Evolutionary conservation across 2,329 filamentous ascomycete species (phyloP).

Genomic region (Stagonosporopsis chrysanthemi): DNA sequence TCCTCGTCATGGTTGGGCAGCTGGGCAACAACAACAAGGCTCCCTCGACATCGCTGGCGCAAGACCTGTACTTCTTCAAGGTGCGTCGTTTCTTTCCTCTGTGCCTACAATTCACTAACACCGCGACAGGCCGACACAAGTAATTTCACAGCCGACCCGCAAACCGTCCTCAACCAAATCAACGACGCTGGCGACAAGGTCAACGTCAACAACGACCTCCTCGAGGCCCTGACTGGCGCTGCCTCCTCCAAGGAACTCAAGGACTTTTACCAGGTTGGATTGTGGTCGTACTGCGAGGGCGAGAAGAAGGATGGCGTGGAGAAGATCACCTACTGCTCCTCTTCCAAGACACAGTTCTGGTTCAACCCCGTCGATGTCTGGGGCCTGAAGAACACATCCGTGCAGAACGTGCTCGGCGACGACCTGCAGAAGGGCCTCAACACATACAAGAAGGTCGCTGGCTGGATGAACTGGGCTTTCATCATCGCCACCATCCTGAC

Average conservation of each 20-base stretch:
- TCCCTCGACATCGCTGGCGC: slow-evolving; percentile 53
- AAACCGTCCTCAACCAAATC: slow-evolving; percentile 44
- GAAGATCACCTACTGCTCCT: slow-evolving; percentile 68
- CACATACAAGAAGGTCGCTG: slow-evolving; percentile 74
- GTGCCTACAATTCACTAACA: slow-evolving; percentile 22
- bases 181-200: slow-evolving; percentile 36
- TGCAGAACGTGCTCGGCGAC: slow-evolving; percentile 65
- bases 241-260: slow-evolving; percentile 60
- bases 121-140: slow-evolving; percentile 43
- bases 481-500: slow-evolving; percentile 76
- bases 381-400: slow-evolving; percentile 63
- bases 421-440: slow-evolving; percentile 72
- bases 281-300: slow-evolving; percentile 87
- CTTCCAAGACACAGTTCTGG: slow-evolving; percentile 78
- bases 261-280: slow-evolving; percentile 79
- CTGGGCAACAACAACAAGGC: slow-evolving; percentile 54
- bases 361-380: slow-evolving; percentile 73
- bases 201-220: slow-evolving; percentile 49
- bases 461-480: slow-evolving; percentile 86
- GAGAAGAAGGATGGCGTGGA: slow-evolving; percentile 61
- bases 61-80: slow-evolving; percentile 63
- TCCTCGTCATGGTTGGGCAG: slow-evolving; percentile 65
- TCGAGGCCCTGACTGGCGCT: slow-evolving; percentile 50
- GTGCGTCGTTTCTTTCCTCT: slow-evolving; percentile 45
- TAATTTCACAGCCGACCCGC: slow-evolving; percentile 63